Evolutionary conservation across 441 rosid species (phyloP).

Genomic region (Viola pubescens): DNA sequence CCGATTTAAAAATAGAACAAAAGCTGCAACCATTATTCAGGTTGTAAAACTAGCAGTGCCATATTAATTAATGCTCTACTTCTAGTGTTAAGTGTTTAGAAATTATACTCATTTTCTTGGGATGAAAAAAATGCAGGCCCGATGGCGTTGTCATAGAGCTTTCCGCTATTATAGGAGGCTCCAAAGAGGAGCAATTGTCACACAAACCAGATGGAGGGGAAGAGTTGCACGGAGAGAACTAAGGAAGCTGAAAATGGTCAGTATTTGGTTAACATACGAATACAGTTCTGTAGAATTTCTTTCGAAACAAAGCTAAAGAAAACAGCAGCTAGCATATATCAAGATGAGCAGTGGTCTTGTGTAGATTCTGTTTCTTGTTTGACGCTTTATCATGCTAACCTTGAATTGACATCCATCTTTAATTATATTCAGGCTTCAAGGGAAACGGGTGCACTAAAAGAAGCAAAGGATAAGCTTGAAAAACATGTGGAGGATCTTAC

Average conservation of each 20-base stretch:
- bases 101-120: constrained; percentile 3
- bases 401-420: constrained; percentile 13
- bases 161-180: constrained; percentile 62
- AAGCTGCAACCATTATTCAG: constrained; percentile 75
- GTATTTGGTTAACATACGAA: constrained; percentile 5
- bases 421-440: constrained; percentile 65
- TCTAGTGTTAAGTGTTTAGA: constrained; percentile 6
- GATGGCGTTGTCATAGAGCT: constrained; percentile 70
- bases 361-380: constrained; percentile 7
- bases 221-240: constrained; percentile 72
- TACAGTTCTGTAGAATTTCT: not conserved
- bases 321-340: not conserved
- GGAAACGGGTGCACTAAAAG: constrained; percentile 97
- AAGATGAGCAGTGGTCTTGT: not conserved
- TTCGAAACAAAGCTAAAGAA: not conserved
- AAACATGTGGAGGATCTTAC: constrained; percentile 94
- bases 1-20: constrained; percentile 61
- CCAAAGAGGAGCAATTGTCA: constrained; percentile 53
- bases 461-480: constrained; percentile 97
- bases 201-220: constrained; percentile 95
- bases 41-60: constrained; percentile 27
- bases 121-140: constrained; percentile 43
- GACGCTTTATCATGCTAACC: constrained; percentile 11
- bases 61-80: constrained; percentile 5
- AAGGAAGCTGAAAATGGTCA: constrained; percentile 90